A percentile compares a stretch with the other conserved stretches of the same genome.
These are phyloP conservation scores for Macrolepiota albuminosa DNA, from an alignment of 768 basidiomycete genomes.

Conservation along the genomic window DNA sequence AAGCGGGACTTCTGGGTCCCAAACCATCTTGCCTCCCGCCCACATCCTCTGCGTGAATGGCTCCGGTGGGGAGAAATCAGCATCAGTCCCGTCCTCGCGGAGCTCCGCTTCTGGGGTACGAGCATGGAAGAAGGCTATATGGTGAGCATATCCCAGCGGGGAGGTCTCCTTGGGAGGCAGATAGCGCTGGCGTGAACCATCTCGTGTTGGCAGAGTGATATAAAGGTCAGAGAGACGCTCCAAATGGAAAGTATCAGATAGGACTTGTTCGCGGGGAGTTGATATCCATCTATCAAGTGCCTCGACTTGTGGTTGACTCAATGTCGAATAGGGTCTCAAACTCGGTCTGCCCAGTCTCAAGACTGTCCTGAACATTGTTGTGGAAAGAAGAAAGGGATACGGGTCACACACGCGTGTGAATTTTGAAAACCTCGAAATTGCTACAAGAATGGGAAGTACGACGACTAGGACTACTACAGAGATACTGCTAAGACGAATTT, in stretches of 20 bases:
- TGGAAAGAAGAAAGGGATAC: not conserved
- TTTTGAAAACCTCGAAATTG: not conserved
- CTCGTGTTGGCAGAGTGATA: conserved; percentile 69
- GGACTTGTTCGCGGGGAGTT: conserved; percentile 38
- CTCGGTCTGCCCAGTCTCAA: conserved; percentile 8
- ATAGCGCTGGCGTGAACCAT: conserved; percentile 45
- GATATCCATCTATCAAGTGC: conserved; percentile 51
- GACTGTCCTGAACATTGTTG: conserved; percentile 13
- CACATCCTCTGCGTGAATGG: conserved; percentile 81
- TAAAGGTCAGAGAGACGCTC: conserved; percentile 63
- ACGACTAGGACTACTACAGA: conserved; percentile 9
- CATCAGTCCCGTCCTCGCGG: conserved; percentile 68
- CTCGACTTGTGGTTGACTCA: conserved; percentile 13
- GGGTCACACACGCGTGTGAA: not conserved
- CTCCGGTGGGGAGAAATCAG: conserved; percentile 64
- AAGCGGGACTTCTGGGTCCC: conserved; percentile 47
- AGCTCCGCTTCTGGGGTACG: conserved; percentile 52
- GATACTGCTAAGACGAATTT: no score
- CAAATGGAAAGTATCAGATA: conserved; percentile 45
- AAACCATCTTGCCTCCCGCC: conserved; percentile 67
- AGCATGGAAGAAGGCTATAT: conserved; percentile 72
- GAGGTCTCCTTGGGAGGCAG: conserved; percentile 34
- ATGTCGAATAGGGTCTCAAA: conserved; percentile 11
- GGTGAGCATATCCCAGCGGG: conserved; percentile 57
- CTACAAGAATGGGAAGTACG: conserved; percentile 3